Evolutionary conservation across 1,284 basidiomycete genomes (phyloP).

Genomic region (Paramarasmius palmivorus): DNA sequence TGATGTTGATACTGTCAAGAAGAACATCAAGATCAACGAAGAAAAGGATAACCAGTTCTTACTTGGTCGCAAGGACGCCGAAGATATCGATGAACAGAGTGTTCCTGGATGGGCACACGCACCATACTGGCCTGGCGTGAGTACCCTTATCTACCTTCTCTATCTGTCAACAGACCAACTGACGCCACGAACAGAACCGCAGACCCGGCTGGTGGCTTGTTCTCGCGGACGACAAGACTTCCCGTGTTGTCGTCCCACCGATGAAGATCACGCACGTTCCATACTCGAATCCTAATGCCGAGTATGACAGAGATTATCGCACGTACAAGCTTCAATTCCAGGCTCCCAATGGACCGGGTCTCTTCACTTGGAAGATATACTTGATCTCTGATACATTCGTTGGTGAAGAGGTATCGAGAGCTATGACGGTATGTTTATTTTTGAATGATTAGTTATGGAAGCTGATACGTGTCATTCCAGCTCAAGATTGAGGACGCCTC

Average conservation of each 20-base stretch:
- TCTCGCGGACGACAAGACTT: conserved; percentile 88
- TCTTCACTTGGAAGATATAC: conserved; percentile 90
- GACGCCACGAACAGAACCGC: conserved; percentile 52
- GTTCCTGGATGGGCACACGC: conserved; percentile 78
- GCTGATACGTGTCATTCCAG: conserved; percentile 37
- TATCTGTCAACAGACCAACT: conserved; percentile 3
- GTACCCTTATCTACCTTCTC: no score
- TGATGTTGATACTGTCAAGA: conserved; percentile 44
- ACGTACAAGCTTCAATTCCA: conserved; percentile 94
- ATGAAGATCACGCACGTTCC: conserved; percentile 84
- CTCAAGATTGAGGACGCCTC: conserved; percentile 81
- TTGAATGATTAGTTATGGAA: no score
- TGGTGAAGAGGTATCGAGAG: conserved; percentile 75
- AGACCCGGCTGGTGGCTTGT: conserved; percentile 92
- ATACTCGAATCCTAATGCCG: conserved; percentile 51
- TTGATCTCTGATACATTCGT: conserved; percentile 88
- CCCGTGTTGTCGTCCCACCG: conserved; percentile 91
- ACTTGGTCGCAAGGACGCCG: conserved; percentile 58
- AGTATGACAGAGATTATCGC: conserved; percentile 65
- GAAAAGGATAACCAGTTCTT: conserved; percentile 73
- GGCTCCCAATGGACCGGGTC: conserved; percentile 82
- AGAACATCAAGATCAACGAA: conserved; percentile 52
- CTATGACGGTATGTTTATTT: conserved; percentile 64
- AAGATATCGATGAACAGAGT: conserved; percentile 47
- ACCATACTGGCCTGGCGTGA: conserved; percentile 86